Evolutionary conservation across 139 green algal species (phyloP).

Genomic region (Coelastrella sp.): DNA sequence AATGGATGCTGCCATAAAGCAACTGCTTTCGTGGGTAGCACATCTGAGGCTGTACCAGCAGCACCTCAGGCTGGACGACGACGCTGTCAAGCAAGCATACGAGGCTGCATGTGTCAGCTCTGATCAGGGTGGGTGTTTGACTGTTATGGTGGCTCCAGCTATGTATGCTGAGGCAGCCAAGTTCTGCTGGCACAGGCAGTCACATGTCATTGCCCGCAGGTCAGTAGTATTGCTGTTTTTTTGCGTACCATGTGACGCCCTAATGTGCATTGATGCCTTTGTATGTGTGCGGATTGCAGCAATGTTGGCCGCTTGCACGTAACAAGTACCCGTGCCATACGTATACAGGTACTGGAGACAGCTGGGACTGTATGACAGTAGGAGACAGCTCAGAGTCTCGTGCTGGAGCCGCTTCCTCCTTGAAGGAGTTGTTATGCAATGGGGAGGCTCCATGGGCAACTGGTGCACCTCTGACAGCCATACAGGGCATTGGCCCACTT

Average conservation of each 20-base stretch:
- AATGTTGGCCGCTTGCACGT: too few relatives aligned
- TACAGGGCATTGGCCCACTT: neutral
- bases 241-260: too few relatives aligned
- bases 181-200: too few relatives aligned
- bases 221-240: too few relatives aligned
- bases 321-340: too few relatives aligned
- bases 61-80: neutral
- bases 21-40: constrained; percentile 15
- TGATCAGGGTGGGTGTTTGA: neutral
- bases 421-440: constrained; percentile 5
- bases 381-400: too few relatives aligned
- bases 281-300: too few relatives aligned
- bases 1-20: neutral
- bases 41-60: neutral
- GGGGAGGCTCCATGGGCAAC: neutral
- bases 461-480: neutral
- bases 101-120: neutral
- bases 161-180: too few relatives aligned
- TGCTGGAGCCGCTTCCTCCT: neutral
- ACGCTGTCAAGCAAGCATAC: neutral
- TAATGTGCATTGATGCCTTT: too few relatives aligned
- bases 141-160: neutral
- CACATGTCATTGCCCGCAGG: too few relatives aligned
- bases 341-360: neutral
- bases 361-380: neutral